These are phyloP conservation scores for Yamadazyma atmosphaerica DNA, from an alignment of 1,139 yeast genomes.

Conservation along the genomic window DNA sequence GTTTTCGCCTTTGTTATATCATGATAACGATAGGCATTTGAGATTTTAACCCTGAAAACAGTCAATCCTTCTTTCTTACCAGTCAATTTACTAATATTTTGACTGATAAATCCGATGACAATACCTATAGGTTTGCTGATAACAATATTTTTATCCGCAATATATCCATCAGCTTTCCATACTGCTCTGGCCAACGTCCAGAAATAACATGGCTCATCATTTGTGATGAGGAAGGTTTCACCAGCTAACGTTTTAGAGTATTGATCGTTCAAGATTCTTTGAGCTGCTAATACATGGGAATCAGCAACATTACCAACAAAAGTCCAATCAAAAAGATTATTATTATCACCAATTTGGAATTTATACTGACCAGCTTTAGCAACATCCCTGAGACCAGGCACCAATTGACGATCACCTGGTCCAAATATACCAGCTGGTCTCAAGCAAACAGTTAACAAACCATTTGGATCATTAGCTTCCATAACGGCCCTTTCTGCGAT, in stretches of 20 bases:
- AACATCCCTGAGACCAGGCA: slow-evolving; percentile 87
- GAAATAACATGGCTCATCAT: slow-evolving; percentile 92
- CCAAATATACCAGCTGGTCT: slow-evolving; percentile 99
- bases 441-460: slow-evolving; percentile 74
- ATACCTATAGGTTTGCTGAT: slow-evolving; percentile 75
- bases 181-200: slow-evolving; percentile 97
- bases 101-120: slow-evolving; percentile 75
- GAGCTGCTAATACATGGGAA: slow-evolving; percentile 91
- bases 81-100: slow-evolving; percentile 62
- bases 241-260: slow-evolving; percentile 61
- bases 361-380: slow-evolving; percentile 85
- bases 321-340: slow-evolving; percentile 93
- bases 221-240: slow-evolving; percentile 85
- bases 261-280: slow-evolving; percentile 55
- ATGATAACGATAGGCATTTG: slow-evolving; percentile 94
- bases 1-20: slow-evolving; percentile 85
- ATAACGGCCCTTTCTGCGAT: slow-evolving; percentile 84
- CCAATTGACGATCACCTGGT: slow-evolving; percentile 96
- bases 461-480: slow-evolving; percentile 58
- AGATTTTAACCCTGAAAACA: slow-evolving; percentile 89
- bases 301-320: slow-evolving; percentile 99
- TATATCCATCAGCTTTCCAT: slow-evolving; percentile 94
- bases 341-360: slow-evolving; percentile 92
- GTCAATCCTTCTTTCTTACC: slow-evolving; percentile 95
- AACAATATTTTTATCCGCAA: slow-evolving; percentile 68